Evolutionary conservation across 805 yeast species (phyloP).

Genomic region (Candida golubevii): DNA sequence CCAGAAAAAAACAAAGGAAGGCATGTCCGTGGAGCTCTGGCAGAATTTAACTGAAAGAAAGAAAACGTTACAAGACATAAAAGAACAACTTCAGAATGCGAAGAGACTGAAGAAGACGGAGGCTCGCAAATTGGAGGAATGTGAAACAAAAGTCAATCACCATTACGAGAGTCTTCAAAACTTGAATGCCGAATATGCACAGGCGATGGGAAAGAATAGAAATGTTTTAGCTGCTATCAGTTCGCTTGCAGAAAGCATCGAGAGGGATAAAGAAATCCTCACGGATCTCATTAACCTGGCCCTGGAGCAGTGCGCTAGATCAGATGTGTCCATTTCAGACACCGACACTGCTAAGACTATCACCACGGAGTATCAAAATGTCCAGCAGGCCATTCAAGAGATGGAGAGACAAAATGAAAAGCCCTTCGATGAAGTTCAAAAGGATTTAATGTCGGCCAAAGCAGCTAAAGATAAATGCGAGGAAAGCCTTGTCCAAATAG

Average conservation of each 20-base stretch:
- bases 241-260: constrained; percentile 10
- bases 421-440: constrained; percentile 51
- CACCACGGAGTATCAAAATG: constrained; percentile 42
- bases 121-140: constrained; percentile 16
- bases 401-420: constrained; percentile 54
- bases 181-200: constrained; percentile 14
- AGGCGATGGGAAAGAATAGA: constrained; percentile 11
- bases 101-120: not conserved
- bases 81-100: constrained; percentile 7
- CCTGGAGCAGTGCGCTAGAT: constrained; percentile 43
- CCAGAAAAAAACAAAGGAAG: constrained; percentile 25
- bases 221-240: constrained; percentile 13
- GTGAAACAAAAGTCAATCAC: constrained; percentile 7
- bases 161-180: constrained; percentile 17
- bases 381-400: constrained; percentile 44
- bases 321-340: constrained; percentile 38
- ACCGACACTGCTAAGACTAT: constrained; percentile 46
- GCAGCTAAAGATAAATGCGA: constrained; percentile 40
- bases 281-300: constrained; percentile 24
- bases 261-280: constrained; percentile 11
- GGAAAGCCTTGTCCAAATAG: constrained; percentile 33
- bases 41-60: constrained; percentile 8
- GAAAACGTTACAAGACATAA: constrained; percentile 1
- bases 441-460: constrained; percentile 43
- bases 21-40: constrained; percentile 24